Evolutionary conservation across 2,329 filamentous ascomycete genomes (phyloP).

Genomic region (Xylariaceae sp.): DNA sequence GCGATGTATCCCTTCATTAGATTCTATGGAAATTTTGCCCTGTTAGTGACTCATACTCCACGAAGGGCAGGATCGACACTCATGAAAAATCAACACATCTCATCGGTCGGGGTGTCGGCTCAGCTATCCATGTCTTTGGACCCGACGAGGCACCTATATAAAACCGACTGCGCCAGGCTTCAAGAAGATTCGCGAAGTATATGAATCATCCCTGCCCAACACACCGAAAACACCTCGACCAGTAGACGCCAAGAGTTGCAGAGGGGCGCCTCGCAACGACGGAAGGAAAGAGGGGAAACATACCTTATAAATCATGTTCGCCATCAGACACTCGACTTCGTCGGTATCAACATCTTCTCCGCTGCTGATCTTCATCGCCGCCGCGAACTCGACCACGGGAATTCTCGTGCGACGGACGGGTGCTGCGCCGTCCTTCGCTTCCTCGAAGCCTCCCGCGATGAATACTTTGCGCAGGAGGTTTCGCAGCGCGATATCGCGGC

Average conservation of each 20-base stretch:
- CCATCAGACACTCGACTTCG: conserved; percentile 92
- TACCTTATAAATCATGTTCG: conserved; percentile 99
- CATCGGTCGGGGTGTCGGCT: background rate
- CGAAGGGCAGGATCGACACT: conserved; percentile 18
- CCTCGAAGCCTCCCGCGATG: conserved; percentile 78
- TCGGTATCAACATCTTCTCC: conserved; percentile 75
- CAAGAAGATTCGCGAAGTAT: background rate
- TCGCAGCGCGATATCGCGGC: conserved; percentile 86
- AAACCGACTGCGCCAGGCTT: background rate
- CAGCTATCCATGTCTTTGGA: background rate
- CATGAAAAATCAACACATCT: conserved; percentile 25
- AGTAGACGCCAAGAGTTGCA: background rate
- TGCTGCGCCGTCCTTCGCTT: conserved; percentile 68
- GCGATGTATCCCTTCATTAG: conserved; percentile 99
- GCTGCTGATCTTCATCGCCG: conserved; percentile 77
- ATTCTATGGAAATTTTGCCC: conserved; percentile 56
- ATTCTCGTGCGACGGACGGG: conserved; percentile 75
- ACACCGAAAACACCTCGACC: background rate
- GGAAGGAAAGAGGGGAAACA: conserved; percentile 19
- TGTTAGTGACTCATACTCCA: conserved; percentile 39
- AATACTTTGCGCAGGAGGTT: conserved; percentile 94
- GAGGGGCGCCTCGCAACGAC: background rate
- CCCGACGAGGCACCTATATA: conserved; percentile 3
- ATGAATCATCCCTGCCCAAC: background rate
- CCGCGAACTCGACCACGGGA: conserved; percentile 80